Evolutionary conservation across 768 basidiomycete genomes (phyloP).

Genomic region (Lactifluus hygrophoroides): DNA sequence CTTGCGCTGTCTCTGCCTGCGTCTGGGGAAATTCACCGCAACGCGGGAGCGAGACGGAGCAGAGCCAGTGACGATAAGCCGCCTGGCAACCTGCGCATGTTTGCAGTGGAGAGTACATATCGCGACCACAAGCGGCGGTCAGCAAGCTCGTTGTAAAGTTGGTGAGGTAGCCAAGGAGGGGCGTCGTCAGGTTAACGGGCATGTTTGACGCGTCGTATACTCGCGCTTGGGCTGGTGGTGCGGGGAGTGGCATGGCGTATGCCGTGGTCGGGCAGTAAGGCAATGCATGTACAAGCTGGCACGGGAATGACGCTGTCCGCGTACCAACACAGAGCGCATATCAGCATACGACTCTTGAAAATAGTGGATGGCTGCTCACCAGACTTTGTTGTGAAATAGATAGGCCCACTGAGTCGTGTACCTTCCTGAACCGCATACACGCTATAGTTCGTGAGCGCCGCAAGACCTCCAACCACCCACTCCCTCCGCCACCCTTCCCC

Average conservation of each 20-base stretch:
- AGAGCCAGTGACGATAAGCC: slow-evolving; percentile 73
- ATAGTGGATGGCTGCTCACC: slow-evolving; percentile 18
- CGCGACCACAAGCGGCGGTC: slow-evolving; percentile 72
- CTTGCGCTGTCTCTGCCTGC: slow-evolving; percentile 27
- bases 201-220: slow-evolving; percentile 46
- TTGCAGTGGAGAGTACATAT: slow-evolving; percentile 69
- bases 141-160: slow-evolving; percentile 70
- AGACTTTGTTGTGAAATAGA: slow-evolving; percentile 70
- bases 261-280: slow-evolving; percentile 66
- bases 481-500: slow-evolving; percentile 55
- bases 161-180: slow-evolving; percentile 49
- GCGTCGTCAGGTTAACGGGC: slow-evolving; percentile 38
- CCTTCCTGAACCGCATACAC: slow-evolving; percentile 52
- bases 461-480: slow-evolving; percentile 54
- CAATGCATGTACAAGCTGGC: slow-evolving; percentile 60
- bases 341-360: no score
- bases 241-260: slow-evolving; percentile 60
- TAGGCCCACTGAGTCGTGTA: slow-evolving; percentile 54
- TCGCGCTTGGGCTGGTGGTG: slow-evolving; percentile 34
- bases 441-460: slow-evolving; percentile 69
- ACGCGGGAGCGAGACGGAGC: slow-evolving; percentile 62
- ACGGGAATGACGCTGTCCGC: slow-evolving; percentile 50
- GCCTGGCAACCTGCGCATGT: slow-evolving; percentile 67
- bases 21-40: slow-evolving; percentile 49
- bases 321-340: neutral